phyloP scores from a whole-genome alignment of 306 rosid species.

The Trifolium repens region DNA sequence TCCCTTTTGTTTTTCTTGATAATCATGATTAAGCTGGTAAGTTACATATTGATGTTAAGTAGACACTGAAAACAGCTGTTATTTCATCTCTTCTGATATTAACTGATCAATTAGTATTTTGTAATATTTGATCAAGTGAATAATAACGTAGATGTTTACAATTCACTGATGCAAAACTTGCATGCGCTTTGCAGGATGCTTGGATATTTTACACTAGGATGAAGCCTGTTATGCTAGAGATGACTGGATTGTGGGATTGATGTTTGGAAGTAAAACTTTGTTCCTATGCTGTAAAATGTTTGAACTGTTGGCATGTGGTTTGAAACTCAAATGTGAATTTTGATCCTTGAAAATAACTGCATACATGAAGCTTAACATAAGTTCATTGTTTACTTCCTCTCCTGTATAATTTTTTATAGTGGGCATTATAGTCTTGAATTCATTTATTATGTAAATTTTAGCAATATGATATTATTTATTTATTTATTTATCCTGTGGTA shows the following conservation, averaged over 20 bases:
- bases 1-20: neutral
- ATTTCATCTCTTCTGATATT: neutral
- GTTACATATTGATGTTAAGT: conserved; percentile 7
- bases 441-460: conserved; percentile 41
- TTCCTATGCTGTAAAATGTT: conserved; percentile 33
- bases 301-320: conserved; percentile 36
- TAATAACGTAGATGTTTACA: conserved; percentile 17
- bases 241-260: neutral
- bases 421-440: conserved; percentile 13
- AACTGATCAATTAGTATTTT: conserved; percentile 4
- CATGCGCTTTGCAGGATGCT: conserved; percentile 47
- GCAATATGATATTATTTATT: conserved; percentile 27
- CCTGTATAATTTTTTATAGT: conserved; percentile 19
- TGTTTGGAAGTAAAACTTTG: conserved; percentile 33
- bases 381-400: conserved; percentile 17
- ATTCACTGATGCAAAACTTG: conserved; percentile 29
- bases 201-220: conserved; percentile 56
- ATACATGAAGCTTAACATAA: conserved; percentile 37
- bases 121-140: neutral
- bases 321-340: conserved; percentile 27
- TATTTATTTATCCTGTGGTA: conserved; percentile 5
- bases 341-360: conserved; percentile 28
- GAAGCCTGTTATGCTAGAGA: conserved; percentile 15
- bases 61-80: neutral
- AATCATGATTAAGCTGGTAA: neutral